Conservation (phyloP, 2,329 filamentous ascomycete species). For the Colletotrichum sp. region DNA sequence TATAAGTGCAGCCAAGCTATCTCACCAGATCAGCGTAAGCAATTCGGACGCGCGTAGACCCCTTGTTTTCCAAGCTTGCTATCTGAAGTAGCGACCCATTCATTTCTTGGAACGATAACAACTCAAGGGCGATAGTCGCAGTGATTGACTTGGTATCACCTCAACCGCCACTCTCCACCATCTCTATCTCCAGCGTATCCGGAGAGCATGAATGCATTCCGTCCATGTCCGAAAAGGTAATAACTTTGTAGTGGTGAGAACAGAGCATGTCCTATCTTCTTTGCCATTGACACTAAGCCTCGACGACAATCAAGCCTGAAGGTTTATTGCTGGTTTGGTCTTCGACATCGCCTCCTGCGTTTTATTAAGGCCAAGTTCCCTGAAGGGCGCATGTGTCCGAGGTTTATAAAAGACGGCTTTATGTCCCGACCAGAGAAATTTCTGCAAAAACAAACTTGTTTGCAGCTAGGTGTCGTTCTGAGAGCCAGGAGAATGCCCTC, state of each 20-base stretch:
- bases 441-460: too few relatives aligned
- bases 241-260: neutral
- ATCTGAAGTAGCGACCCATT: neutral
- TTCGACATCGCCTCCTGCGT: neutral
- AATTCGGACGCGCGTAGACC: neutral
- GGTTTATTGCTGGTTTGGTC: neutral
- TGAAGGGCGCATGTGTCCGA: neutral
- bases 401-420: neutral
- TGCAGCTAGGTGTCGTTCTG: too few relatives aligned
- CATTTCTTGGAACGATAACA: neutral
- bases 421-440: too few relatives aligned
- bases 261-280: neutral
- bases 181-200: neutral
- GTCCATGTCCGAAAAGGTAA: neutral
- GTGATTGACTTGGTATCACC: fast-evolving
- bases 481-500: too few relatives aligned
- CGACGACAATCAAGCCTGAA: neutral
- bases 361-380: neutral
- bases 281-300: neutral
- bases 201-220: neutral
- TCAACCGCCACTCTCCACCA: neutral
- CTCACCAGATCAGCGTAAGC: neutral
- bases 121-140: neutral
- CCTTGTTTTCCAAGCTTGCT: too few relatives aligned
- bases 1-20: neutral